Evolutionary conservation across 2,329 filamentous ascomycete species (phyloP).

Genomic region (Atkinsonella texensis): DNA sequence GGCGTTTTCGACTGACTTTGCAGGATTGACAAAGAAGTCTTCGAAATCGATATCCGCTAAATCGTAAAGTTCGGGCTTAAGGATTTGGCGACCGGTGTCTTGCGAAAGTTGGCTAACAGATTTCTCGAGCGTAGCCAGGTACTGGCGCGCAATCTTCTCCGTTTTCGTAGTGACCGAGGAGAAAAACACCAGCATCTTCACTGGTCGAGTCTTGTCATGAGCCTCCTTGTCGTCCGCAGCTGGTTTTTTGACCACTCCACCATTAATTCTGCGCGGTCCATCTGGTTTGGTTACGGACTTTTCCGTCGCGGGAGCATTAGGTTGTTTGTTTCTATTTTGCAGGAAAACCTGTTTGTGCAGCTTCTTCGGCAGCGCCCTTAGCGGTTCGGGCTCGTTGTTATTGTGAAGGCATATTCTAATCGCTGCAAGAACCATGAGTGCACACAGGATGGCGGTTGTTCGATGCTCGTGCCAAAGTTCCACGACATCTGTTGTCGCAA

Average conservation of each 20-base stretch:
- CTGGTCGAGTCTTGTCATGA: constrained; percentile 27
- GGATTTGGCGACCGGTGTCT: constrained; percentile 26
- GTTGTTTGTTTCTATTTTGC: neutral
- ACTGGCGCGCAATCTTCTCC: constrained; percentile 55
- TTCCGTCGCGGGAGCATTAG: neutral
- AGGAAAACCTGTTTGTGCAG: constrained; percentile 15
- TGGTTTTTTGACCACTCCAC: constrained; percentile 24
- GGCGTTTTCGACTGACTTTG: constrained; percentile 43
- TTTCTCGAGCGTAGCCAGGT: constrained; percentile 42
- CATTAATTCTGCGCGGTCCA: constrained; percentile 39
- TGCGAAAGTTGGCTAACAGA: constrained; percentile 38
- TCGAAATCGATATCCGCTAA: constrained; percentile 83
- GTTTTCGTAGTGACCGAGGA: constrained; percentile 80
- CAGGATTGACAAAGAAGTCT: constrained; percentile 74
- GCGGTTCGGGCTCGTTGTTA: constrained; percentile 20
- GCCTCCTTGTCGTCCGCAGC: constrained; percentile 13
- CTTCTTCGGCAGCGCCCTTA: constrained; percentile 25
- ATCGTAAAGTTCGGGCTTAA: constrained; percentile 57
- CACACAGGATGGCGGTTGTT: constrained; percentile 29
- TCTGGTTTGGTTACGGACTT: constrained; percentile 20
- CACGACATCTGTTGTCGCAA: constrained; percentile 19
- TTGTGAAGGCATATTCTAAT: constrained; percentile 31
- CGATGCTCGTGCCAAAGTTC: constrained; percentile 36
- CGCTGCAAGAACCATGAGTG: constrained; percentile 25
- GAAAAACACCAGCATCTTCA: constrained; percentile 76